Evolutionary conservation across 169 alveolate species (phyloP).

Genomic region (Blepharisma undulans): DNA sequence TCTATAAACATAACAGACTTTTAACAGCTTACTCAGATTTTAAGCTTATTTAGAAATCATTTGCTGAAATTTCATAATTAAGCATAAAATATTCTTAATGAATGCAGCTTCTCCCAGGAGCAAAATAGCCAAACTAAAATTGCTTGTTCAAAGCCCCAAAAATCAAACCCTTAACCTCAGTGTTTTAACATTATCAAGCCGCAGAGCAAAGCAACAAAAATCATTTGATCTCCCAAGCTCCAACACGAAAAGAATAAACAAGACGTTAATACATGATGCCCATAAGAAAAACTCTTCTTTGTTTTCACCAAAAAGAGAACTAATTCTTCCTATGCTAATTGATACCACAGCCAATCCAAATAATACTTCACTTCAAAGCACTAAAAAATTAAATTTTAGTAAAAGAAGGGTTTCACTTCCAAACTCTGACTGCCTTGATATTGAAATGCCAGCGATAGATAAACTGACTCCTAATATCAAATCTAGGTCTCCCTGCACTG

Average conservation of each 20-base stretch:
- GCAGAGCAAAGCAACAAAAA: not conserved
- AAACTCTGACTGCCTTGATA: not conserved
- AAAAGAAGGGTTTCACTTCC: not conserved
- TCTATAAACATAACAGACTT: not conserved
- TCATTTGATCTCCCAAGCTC: not conserved
- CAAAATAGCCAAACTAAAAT: not conserved
- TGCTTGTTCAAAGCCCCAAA: not conserved
- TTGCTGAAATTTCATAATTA: not conserved
- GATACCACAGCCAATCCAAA: not conserved
- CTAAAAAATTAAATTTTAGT: not conserved
- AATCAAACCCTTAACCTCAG: not conserved
- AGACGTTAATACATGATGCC: not conserved
- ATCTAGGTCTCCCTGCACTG: not conserved
- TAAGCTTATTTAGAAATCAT: not conserved
- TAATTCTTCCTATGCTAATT: not conserved
- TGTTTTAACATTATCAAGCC: not conserved
- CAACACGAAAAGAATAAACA: not conserved
- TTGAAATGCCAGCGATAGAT: not conserved
- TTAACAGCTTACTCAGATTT: not conserved
- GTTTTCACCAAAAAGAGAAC: not conserved
- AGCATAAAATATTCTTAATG: not conserved
- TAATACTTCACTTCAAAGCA: not conserved
- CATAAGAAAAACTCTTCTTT: not conserved
- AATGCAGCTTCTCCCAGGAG: not conserved
- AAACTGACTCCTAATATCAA: not conserved